Base-by-base conservation (phyloP, 345 rosid genomes). In the Aegle marmelos region DNA sequence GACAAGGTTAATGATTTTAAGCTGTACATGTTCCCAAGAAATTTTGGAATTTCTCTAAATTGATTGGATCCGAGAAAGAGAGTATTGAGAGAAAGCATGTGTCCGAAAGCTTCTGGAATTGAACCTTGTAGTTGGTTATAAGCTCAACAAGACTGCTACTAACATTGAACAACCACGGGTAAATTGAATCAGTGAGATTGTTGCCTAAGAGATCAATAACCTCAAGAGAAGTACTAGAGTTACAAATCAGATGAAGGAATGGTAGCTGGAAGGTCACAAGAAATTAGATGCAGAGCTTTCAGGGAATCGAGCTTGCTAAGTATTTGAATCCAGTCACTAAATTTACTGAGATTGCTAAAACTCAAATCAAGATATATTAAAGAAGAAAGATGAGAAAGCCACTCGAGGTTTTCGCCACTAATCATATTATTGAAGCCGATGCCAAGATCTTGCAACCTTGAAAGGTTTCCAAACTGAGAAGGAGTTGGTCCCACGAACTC, bases 321-420 rank as follows among this genome's bases (percentile, higher is more conserved):
- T 5, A 62, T 25, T n/a, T 73, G 73, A 16, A 60, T 7, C 87
- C 85, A 84, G 36, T 69, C 70, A 5, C 77, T 5, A 2, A 76
- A 68, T 19, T 37, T 2, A 37, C 10, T 13, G 16, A 75, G 72
- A 4, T 54, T 22, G 36, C 5, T 63, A 0, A 3, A 9, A 48
- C 27, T 36, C 4, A 80, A 24, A 6, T 70, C 33, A 11, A 80
- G 65, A 76, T 60, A 36, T 37, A 9, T 53, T 27, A 75, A 68
- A 68, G 72, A 41, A 13, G 72, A 41, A 45, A 68, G 72, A 14
- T 25, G 72, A 39, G 56, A 68, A 53, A 75, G 57, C 79, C 76
- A 75, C 2, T 64, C 65, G 25, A 60, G 39, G 25, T 61, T 62
- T 50, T 58, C 33, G 27, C 34, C 10, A 22, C 56, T 41, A 6